Evolutionary conservation across 805 yeast species (phyloP).

Genomic region (Yarrowia sp.): DNA sequence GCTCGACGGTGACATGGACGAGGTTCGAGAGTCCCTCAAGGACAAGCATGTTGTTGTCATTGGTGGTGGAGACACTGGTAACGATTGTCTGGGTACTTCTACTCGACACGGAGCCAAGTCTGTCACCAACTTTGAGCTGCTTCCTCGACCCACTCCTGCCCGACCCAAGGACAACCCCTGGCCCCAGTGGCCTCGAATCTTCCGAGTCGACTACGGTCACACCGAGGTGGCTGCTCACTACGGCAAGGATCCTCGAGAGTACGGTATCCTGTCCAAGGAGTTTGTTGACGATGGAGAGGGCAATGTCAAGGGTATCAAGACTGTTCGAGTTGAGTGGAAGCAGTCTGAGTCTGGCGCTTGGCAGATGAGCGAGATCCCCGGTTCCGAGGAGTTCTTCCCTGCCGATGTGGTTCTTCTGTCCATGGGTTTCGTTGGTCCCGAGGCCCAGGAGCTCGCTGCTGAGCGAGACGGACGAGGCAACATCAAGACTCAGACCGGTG

Average conservation of each 20-base stretch:
- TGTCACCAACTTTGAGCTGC: constrained; percentile 87
- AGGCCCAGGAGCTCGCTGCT: constrained; percentile 64
- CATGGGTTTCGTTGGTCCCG: constrained; percentile 98
- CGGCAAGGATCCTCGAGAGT: constrained; percentile 97
- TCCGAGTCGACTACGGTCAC: constrained; percentile 97
- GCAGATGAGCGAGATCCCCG: constrained; percentile 98
- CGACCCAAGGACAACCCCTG: constrained; percentile 96
- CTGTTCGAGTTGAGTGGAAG: constrained; percentile 98
- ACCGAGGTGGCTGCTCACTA: constrained; percentile 91
- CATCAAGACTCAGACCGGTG: constrained; percentile 54
- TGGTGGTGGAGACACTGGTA: constrained; percentile 99
- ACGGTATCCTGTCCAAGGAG: constrained; percentile 91
- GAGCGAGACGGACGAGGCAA: constrained; percentile 83
- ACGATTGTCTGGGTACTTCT: constrained; percentile 96
- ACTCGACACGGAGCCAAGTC: constrained; percentile 96
- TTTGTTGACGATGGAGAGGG: constrained; percentile 94
- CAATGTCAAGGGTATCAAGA: constrained; percentile 90
- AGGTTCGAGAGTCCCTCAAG: constrained; percentile 62
- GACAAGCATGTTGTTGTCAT: constrained; percentile 93
- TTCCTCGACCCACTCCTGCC: constrained; percentile 84
- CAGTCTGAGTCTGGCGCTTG: constrained; percentile 92
- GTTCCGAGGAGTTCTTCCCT: constrained; percentile 87
- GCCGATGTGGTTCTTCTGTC: constrained; percentile 92
- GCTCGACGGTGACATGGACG: constrained; percentile 68
- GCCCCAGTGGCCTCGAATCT: constrained; percentile 99